A percentile compares a stretch with the other conserved stretches of the same genome.
Evolutionary conservation across 179 eudicot species (phyloP).

Genomic region (Nepenthes alata): DNA sequence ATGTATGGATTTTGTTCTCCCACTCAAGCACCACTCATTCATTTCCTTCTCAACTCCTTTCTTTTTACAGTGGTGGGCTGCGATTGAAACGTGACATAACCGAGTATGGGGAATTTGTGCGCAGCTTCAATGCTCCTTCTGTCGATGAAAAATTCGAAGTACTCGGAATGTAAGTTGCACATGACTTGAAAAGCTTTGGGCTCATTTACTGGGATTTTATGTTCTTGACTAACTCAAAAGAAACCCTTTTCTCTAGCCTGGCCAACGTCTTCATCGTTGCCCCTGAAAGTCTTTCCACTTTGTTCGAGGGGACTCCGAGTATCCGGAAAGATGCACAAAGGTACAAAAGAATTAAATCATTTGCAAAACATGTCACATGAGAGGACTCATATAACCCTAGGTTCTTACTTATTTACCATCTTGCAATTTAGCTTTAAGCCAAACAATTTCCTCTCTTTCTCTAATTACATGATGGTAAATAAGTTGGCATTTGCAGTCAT

Average conservation of each 20-base stretch:
- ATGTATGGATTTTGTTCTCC: no score
- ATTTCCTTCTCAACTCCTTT: no score
- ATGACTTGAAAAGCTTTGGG: neutral
- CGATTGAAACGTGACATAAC: conserved; percentile 97
- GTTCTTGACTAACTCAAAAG: conserved; percentile 2
- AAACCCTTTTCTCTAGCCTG: conserved; percentile 36
- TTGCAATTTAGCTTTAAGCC: no score
- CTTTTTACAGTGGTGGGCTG: conserved; percentile 65
- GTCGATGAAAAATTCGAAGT: conserved; percentile 91
- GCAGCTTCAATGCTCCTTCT: conserved; percentile 90
- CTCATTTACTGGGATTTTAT: neutral
- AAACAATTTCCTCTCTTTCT: no score
- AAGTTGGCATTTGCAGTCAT: no score
- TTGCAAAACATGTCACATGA: no score
- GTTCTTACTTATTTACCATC: no score
- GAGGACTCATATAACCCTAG: no score
- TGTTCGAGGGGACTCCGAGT: conserved; percentile 94
- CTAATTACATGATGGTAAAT: no score
- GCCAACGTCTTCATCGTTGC: conserved; percentile 98
- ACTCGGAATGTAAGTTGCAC: conserved; percentile 77
- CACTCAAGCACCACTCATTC: no score
- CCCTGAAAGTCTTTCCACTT: conserved; percentile 84
- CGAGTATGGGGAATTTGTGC: conserved; percentile 87
- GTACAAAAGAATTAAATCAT: conserved; percentile 14
- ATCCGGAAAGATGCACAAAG: conserved; percentile 90